A percentile compares a stretch with the other conserved stretches of the same genome.
These are phyloP conservation scores for Lecanicillium sp. DNA, from an alignment of 2,329 filamentous ascomycete genomes.

Conservation along the genomic window DNA sequence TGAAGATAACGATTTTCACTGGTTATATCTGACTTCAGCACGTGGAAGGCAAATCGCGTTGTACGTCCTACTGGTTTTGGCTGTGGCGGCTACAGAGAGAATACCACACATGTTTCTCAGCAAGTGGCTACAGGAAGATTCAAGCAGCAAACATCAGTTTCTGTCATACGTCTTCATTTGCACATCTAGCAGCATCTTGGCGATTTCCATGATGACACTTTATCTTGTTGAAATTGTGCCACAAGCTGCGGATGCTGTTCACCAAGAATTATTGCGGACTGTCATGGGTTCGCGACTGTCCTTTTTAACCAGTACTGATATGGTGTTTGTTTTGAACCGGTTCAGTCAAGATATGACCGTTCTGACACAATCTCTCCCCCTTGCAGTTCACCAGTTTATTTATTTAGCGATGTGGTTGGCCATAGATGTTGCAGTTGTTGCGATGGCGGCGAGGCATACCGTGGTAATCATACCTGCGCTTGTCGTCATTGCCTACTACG, in stretches of 20 bases:
- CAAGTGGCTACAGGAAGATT: not conserved
- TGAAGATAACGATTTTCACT: not conserved
- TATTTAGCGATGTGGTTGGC: not conserved
- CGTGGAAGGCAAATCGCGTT: too few relatives aligned
- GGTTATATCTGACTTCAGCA: too few relatives aligned
- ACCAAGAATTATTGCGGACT: not conserved
- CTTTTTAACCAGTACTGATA: not conserved
- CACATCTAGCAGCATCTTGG: not conserved
- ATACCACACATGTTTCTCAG: not conserved
- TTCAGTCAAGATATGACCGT: constrained; percentile 4
- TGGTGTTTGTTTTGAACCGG: not conserved
- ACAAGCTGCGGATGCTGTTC: not conserved
- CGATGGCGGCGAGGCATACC: not conserved
- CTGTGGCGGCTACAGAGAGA: not conserved
- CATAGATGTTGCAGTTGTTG: not conserved
- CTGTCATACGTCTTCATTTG: not conserved
- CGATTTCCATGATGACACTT: too few relatives aligned
- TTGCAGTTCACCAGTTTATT: not conserved
- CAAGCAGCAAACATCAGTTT: not conserved
- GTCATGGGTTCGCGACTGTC: not conserved
- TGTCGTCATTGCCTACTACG: not conserved
- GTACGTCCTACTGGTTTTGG: too few relatives aligned
- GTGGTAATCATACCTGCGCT: not conserved
- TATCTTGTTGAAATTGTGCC: not conserved
- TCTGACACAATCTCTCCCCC: not conserved